phyloP scores from a whole-genome alignment of 163 green algal genomes.

The Chlamydomonas reinhardtii region DNA sequence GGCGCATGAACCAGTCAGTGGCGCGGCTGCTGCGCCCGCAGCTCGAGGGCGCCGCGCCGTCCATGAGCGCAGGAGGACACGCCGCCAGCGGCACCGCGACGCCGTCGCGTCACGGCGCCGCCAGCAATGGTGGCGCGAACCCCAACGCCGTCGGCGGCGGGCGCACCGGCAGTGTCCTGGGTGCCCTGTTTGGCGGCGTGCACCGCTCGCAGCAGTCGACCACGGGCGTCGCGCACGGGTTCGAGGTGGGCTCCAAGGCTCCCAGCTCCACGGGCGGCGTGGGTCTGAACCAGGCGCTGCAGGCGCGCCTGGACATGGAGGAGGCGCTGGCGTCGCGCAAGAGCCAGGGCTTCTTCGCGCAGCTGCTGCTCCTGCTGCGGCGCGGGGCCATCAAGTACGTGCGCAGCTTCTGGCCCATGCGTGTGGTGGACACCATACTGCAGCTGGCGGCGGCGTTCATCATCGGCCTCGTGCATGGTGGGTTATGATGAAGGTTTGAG shows the following conservation, averaged over 20 bases:
- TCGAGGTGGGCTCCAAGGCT: background rate
- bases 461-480: conserved; percentile 51
- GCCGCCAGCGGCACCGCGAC: background rate
- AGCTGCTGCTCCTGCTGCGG: conserved; percentile 35
- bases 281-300: background rate
- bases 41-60: background rate
- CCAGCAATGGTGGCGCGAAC: background rate
- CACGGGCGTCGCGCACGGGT: too few species aligned
- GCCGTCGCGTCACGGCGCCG: too few species aligned
- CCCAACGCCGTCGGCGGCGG: background rate
- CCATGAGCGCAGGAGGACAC: background rate
- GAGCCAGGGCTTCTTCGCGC: background rate
- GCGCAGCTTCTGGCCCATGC: conserved; percentile 59
- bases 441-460: conserved; percentile 59
- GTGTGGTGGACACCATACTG: conserved; percentile 58
- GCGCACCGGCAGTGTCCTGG: background rate
- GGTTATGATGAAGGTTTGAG: background rate
- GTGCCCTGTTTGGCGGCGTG: background rate
- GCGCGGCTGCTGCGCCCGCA: background rate
- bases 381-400: conserved; percentile 54
- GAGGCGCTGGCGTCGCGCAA: conserved; percentile 16
- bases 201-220: background rate
- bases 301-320: conserved; percentile 12
- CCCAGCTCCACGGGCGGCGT: background rate
- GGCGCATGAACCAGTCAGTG: background rate